Base-by-base conservation (phyloP, 1,139 yeast genomes). In the Starmera stellimalicola region DNA sequence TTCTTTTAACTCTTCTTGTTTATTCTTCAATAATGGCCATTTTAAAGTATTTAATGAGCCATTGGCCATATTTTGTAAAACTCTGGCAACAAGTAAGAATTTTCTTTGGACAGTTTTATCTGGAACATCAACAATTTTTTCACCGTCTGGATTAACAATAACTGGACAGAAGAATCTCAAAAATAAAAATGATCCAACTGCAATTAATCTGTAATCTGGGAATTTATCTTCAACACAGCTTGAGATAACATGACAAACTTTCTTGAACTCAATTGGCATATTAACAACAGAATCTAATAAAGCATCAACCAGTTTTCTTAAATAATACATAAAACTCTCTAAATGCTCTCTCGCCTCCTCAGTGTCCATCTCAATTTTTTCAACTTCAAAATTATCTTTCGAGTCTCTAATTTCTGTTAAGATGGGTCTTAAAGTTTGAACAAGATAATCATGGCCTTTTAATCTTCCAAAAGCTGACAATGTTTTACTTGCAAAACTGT, bases 91-190 rank as follows among this genome's bases (percentile, higher is more conserved):
- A 41, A 83, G 78, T 49, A 91, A 78, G 34, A 84, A 66, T 1
- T 87, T 73, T 42, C 95, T 67, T 44, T 87, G 79, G 9, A 78
- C 75, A 23, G 63, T 68, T 7, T 55, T 44, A 57, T 59, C 45
- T 46, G 64, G 49, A 20, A 52, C 45, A 18, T 54, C 58, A 6
- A 64, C 57, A 23, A 73, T 63, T 17, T 63, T 63, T 35, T 80
- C 73, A 4, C 85, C 69, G 43, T 84, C 94, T 0, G 97, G 96
- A 30, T 91, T 79, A 11, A 88, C 88, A 40, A 91, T 77, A 0
- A 94, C 94, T 7, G 98, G 97, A 51, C 94, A 87, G 41, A 85
- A 70, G 45, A 83, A 80, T 40, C 97, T 66, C 44, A 91, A 63
- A 51, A 91, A 88, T 34, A 88, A 63, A 51, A 84, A 88, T 0